Percentiles rank a stretch among this genome's conserved stretches.
Conservation (phyloP, 2,329 filamentous ascomycete genomes). For the Ceratocystis cacaofunesta region DNA sequence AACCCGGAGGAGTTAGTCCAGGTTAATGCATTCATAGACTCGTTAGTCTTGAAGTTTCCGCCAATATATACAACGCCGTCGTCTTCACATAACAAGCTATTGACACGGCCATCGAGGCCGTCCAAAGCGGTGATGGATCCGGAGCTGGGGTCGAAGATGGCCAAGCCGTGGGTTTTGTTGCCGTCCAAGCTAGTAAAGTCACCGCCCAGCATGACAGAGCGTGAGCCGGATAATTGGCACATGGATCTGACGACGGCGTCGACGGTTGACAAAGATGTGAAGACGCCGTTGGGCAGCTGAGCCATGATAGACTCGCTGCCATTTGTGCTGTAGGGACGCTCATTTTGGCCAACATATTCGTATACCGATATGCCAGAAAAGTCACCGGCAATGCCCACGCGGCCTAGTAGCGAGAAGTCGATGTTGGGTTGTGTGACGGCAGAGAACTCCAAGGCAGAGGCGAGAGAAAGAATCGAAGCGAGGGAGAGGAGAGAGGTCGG, state of each 20-base stretch:
- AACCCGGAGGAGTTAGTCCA: slow-evolving; percentile 58
- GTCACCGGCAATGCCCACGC: slow-evolving; percentile 73
- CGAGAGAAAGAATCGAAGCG: slow-evolving; percentile 15
- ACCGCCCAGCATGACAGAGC: slow-evolving; percentile 66
- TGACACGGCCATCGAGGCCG: slow-evolving; percentile 74
- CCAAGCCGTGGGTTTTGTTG: slow-evolving; percentile 61
- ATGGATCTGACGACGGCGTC: slow-evolving; percentile 79
- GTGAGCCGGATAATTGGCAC: slow-evolving; percentile 57
- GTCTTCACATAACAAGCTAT: slow-evolving; percentile 67
- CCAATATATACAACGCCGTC: slow-evolving; percentile 76
- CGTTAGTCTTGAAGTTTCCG: slow-evolving; percentile 63
- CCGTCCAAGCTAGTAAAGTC: slow-evolving; percentile 88
- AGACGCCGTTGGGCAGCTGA: slow-evolving; percentile 70
- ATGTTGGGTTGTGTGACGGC: slow-evolving; percentile 55
- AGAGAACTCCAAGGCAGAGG: slow-evolving; percentile 41
- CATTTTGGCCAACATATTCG: slow-evolving; percentile 65
- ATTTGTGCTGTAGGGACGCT: slow-evolving; percentile 52
- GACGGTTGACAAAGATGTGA: slow-evolving; percentile 57
- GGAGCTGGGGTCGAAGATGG: slow-evolving; percentile 62
- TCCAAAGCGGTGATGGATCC: slow-evolving; percentile 55
- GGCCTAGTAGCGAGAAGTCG: slow-evolving; percentile 62
- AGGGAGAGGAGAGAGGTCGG: slow-evolving; percentile 11
- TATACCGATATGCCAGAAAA: slow-evolving; percentile 87
- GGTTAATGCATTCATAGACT: slow-evolving; percentile 79
- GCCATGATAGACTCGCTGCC: slow-evolving; percentile 69